phyloP scores from a whole-genome alignment of 352 stramenopile species.

The Phytophthora aleatoria region DNA sequence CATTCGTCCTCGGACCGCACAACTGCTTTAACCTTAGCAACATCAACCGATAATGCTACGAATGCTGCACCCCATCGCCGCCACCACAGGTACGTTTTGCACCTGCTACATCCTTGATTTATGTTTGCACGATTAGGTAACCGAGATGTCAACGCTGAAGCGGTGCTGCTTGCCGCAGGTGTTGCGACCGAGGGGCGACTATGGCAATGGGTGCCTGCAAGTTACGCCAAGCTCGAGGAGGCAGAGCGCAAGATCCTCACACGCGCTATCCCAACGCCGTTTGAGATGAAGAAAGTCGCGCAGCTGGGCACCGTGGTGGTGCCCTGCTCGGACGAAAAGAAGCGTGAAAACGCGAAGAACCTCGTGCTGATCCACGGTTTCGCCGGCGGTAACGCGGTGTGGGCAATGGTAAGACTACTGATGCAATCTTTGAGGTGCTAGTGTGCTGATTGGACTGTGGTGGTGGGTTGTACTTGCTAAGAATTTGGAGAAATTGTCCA shows the following conservation, averaged over 20 bases:
- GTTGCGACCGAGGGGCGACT: conserved; percentile 56
- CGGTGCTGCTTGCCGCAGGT: conserved; percentile 55
- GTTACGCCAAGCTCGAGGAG: conserved; percentile 65
- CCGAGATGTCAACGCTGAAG: conserved; percentile 38
- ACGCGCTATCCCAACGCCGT: conserved; percentile 45
- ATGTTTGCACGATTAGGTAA: conserved; percentile 2
- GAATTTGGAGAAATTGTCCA: conserved; percentile 73
- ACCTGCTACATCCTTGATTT: not conserved
- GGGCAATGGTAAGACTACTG: conserved; percentile 57
- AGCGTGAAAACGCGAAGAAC: conserved; percentile 57
- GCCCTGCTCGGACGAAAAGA: conserved; percentile 65
- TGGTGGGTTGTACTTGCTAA: conserved; percentile 15
- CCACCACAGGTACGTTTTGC: conserved; percentile 35
- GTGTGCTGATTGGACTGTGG: conserved; percentile 5
- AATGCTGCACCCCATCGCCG: conserved; percentile 37
- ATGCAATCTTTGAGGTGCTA: not conserved
- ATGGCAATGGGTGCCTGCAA: conserved; percentile 82
- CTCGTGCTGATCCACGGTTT: conserved; percentile 87
- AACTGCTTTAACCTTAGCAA: conserved; percentile 1
- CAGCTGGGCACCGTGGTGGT: conserved; percentile 81
- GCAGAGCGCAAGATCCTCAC: conserved; percentile 69
- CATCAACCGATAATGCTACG: conserved; percentile 29
- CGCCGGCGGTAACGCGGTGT: conserved; percentile 77
- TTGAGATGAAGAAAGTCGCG: conserved; percentile 84
- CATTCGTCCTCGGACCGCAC: conserved; percentile 15